A percentile compares a stretch with the other conserved stretches of the same genome.
Conservation (phyloP, 768 basidiomycete species). For the Hericium coralloides region DNA sequence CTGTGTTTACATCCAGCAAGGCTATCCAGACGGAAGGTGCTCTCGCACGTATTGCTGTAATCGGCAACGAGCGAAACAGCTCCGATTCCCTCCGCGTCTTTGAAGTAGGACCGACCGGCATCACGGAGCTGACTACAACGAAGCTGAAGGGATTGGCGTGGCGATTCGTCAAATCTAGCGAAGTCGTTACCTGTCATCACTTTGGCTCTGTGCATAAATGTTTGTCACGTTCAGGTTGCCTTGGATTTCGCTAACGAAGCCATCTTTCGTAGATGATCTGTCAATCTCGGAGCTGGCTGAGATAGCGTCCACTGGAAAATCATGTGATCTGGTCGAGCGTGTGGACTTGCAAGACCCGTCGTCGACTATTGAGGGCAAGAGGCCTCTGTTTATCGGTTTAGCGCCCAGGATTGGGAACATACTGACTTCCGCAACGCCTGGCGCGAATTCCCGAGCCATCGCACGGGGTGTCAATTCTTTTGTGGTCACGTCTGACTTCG, state of each 20-base stretch:
- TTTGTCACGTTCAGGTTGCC: neutral
- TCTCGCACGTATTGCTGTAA: conserved; percentile 2
- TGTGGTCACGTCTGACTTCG: conserved; percentile 58
- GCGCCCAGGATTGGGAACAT: conserved; percentile 6
- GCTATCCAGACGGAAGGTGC: neutral
- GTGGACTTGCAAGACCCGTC: neutral
- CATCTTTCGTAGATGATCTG: too few relatives aligned
- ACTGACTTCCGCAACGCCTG: neutral
- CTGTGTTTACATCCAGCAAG: conserved; percentile 1
- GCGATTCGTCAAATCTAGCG: conserved; percentile 19
- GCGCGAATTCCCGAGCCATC: conserved; percentile 23
- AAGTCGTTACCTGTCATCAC: neutral
- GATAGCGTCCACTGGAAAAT: too few relatives aligned
- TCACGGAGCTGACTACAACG: neutral
- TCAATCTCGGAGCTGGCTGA: too few relatives aligned
- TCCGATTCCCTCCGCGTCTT: conserved; percentile 5
- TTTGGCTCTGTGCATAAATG: conserved; percentile 10
- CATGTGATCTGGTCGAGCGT: conserved; percentile 1
- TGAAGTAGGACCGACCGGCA: neutral
- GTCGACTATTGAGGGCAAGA: neutral
- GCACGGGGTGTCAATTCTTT: conserved; percentile 64
- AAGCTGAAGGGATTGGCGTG: conserved; percentile 17
- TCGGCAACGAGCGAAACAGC: conserved; percentile 3
- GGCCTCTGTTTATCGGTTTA: conserved; percentile 6
- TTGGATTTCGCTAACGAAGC: too few relatives aligned